Evolutionary conservation across 75 land plant species (phyloP), one percentile per base, ranked within the genome.

Genomic region (Adiantum capillusveneris): DNA sequence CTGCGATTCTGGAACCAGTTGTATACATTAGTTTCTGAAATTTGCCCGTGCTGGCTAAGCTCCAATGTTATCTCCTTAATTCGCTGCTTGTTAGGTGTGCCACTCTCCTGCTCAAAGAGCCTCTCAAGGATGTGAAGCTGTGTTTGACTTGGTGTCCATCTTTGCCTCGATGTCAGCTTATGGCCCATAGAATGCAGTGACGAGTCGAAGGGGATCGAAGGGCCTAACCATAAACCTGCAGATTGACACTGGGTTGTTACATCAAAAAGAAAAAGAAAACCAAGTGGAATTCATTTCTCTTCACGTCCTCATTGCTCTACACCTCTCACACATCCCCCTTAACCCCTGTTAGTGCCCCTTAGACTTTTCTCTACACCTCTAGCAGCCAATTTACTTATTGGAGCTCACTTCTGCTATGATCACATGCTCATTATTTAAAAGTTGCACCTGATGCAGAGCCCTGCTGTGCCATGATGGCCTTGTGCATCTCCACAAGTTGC

Each of bases 401-500:
- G 9, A 34, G 37, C 37, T 34, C 9, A 3, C 9, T 34, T 34
- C 9, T 3, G 9, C 3, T 34, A 34, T 34, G 37, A n/a, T n/a
- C n/a, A n/a, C n/a, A n/a, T n/a, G n/a, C n/a, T n/a, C n/a, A n/a
- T n/a, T n/a, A n/a, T n/a, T n/a, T n/a, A n/a, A n/a, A 34, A 34
- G 30, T 28, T 61, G 28, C 18, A 83, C 90, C 88, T 11, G 84
- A 45, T 13, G 82, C 49, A 29, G 79, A 26, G 20, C 73, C 69
- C 26, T 86, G 84, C 25, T 83, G 84, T 25, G 77, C 69, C 31
- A 83, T 62, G 43, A 74, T 64, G 27, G 87, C 67, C 65, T 91
- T 88, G 62, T 91, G 97, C 86, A 88, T 82, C 71, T 91, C 84
- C 31, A 84, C 88, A 20, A 91, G 86, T 65, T 75, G 85, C 61